A percentile compares a stretch with the other conserved stretches of the same genome.
These are phyloP conservation scores for Penicillium sp. DNA, from an alignment of 2,329 filamentous ascomycete genomes.

Conservation along the genomic window DNA sequence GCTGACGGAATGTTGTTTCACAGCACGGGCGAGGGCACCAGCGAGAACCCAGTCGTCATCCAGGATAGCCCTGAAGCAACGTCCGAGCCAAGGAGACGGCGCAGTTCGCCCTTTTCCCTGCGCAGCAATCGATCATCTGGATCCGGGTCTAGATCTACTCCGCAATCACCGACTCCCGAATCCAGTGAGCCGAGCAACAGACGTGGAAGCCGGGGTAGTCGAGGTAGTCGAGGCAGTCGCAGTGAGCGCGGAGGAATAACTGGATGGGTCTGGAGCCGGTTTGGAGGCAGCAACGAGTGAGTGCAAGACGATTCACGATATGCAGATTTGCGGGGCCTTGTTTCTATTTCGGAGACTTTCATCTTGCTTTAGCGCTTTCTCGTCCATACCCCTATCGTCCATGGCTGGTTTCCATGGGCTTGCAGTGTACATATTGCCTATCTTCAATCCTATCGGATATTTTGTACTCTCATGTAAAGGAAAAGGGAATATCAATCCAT, in stretches of 20 bases:
- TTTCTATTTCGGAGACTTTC: neutral
- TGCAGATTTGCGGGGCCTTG: neutral
- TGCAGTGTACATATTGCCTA: too few relatives aligned
- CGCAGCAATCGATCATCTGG: conserved; percentile 19
- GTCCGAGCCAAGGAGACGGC: conserved; percentile 9
- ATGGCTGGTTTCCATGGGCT: too few relatives aligned
- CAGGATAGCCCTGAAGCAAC: conserved; percentile 16
- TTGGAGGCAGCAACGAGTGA: conserved; percentile 12
- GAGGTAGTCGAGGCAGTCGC: conserved; percentile 6
- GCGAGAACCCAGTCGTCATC: conserved; percentile 15
- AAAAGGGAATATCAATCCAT: too few relatives aligned
- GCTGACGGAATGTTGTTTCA: conserved; percentile 7
- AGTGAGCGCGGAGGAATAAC: conserved; percentile 21
- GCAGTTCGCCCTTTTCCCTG: conserved; percentile 7
- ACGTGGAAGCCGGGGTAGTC: conserved; percentile 13
- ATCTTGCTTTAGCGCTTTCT: too few relatives aligned
- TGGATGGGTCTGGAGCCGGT: conserved; percentile 26
- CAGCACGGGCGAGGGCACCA: conserved; percentile 18
- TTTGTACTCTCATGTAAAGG: too few relatives aligned
- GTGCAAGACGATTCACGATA: neutral
- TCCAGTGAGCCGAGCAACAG: conserved; percentile 6
- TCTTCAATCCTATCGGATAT: too few relatives aligned
- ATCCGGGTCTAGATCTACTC: conserved; percentile 16
- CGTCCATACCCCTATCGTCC: too few relatives aligned
- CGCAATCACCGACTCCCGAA: conserved; percentile 10